These are phyloP conservation scores for Exophiala dermatitidis DNA, from an alignment of 2,329 filamentous ascomycete species.

Conservation along the genomic window DNA sequence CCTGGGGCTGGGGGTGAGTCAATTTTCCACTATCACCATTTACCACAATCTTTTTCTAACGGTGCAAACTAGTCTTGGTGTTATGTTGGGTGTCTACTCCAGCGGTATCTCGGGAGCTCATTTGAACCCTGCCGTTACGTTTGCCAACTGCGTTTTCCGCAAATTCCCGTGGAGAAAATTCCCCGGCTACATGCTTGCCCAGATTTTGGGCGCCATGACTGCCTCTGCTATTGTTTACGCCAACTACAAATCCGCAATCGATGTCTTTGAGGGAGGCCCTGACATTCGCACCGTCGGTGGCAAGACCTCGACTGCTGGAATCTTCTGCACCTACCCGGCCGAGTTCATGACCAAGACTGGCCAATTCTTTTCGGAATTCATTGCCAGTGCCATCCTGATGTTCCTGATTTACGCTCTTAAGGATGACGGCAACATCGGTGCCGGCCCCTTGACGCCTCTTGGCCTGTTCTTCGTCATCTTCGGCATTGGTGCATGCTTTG, in stretches of 20 bases:
- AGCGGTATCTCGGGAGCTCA: slow-evolving; percentile 52
- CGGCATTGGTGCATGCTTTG: slow-evolving; percentile 65
- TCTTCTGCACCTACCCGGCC: slow-evolving; percentile 66
- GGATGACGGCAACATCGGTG: slow-evolving; percentile 42
- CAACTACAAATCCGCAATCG: slow-evolving; percentile 60
- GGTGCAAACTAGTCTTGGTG: slow-evolving; percentile 46
- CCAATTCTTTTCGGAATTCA: slow-evolving; percentile 66
- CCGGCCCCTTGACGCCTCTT: slow-evolving; percentile 53
- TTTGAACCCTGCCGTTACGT: slow-evolving; percentile 62
- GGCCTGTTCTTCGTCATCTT: slow-evolving; percentile 67
- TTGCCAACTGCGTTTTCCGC: slow-evolving; percentile 54
- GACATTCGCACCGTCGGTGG: slow-evolving; percentile 51
- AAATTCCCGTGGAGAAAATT: slow-evolving; percentile 63
- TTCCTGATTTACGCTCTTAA: slow-evolving; percentile 66
- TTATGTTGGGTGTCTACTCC: slow-evolving; percentile 62
- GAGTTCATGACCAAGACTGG: slow-evolving; percentile 56
- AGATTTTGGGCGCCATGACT: slow-evolving; percentile 60
- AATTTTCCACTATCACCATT: too few species aligned
- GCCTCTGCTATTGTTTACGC: slow-evolving; percentile 55
- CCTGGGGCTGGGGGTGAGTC: slow-evolving; percentile 44
- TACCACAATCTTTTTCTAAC: slow-evolving; percentile 4
- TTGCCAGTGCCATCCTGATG: slow-evolving; percentile 61
- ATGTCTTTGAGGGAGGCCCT: slow-evolving; percentile 32
- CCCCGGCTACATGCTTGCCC: slow-evolving; percentile 58
- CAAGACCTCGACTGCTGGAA: slow-evolving; percentile 56